Evolutionary conservation across 1,284 basidiomycete species (phyloP).

Genomic region (Cutaneotrichosporon sp.): DNA sequence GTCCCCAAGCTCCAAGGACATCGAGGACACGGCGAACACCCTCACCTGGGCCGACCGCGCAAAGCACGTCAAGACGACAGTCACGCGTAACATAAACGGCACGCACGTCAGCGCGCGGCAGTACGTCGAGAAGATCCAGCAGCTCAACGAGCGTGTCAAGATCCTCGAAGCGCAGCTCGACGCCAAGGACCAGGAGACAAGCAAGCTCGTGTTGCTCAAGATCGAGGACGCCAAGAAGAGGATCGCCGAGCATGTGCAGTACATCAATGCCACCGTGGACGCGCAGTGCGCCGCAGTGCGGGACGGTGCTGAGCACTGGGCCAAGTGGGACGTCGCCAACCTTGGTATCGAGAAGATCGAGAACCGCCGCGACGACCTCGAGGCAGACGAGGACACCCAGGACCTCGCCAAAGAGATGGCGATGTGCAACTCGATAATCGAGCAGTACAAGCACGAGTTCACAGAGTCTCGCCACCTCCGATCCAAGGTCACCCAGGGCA

Average conservation of each 20-base stretch:
- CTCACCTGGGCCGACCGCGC: conserved; percentile 93
- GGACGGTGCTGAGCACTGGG: conserved; percentile 75
- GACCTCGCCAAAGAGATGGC: conserved; percentile 66
- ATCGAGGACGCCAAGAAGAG: conserved; percentile 67
- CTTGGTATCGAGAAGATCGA: conserved; percentile 67
- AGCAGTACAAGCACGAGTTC: conserved; percentile 69
- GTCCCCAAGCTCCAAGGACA: conserved; percentile 88
- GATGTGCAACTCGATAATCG: conserved; percentile 68
- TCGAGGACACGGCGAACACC: conserved; percentile 97
- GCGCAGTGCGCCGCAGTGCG: conserved; percentile 68
- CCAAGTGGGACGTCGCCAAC: conserved; percentile 73
- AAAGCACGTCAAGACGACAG: conserved; percentile 93
- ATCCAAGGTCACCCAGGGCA: conserved; percentile 65
- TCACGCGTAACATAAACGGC: conserved; percentile 86
- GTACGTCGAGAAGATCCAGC: conserved; percentile 89
- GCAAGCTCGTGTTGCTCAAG: conserved; percentile 59
- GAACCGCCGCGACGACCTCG: conserved; percentile 66
- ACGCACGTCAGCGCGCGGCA: conserved; percentile 89
- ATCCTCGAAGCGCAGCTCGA: conserved; percentile 69
- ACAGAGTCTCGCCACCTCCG: conserved; percentile 64
- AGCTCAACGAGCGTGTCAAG: conserved; percentile 52
- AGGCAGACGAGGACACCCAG: conserved; percentile 47
- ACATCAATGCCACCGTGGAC: conserved; percentile 68
- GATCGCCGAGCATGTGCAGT: conserved; percentile 67
- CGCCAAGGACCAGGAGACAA: conserved; percentile 38